These are phyloP conservation scores for Kuraishia piskuri DNA, from an alignment of 805 yeast species.

Conservation along the genomic window DNA sequence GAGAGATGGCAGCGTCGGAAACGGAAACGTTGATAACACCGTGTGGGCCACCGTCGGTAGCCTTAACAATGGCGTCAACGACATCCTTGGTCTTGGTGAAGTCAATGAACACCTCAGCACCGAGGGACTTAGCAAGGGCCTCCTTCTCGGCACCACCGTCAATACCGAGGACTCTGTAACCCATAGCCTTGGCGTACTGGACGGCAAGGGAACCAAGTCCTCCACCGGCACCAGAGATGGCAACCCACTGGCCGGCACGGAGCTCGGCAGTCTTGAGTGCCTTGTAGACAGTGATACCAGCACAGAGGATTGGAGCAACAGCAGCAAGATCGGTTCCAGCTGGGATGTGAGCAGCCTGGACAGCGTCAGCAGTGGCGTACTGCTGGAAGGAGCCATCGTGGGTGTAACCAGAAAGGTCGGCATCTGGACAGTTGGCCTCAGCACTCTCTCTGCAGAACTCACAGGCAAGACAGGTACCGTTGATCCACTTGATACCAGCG, in stretches of 20 bases:
- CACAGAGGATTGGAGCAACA: slow-evolving; percentile 42
- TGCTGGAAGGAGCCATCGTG: slow-evolving; percentile 57
- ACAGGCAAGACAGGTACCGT: slow-evolving; percentile 58
- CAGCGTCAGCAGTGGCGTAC: slow-evolving; percentile 44
- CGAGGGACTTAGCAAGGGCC: slow-evolving; percentile 28
- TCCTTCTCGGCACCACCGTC: slow-evolving; percentile 52
- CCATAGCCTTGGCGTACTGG: slow-evolving; percentile 73
- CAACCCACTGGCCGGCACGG: slow-evolving; percentile 63
- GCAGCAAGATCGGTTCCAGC: slow-evolving; percentile 37
- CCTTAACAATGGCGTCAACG: slow-evolving; percentile 28
- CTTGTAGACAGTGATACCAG: slow-evolving; percentile 47
- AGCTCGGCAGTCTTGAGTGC: slow-evolving; percentile 41
- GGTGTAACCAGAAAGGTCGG: slow-evolving; percentile 68
- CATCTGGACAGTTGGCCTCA: slow-evolving; percentile 61
- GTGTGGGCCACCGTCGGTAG: slow-evolving; percentile 44
- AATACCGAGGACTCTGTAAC: slow-evolving; percentile 59
- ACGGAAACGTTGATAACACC: slow-evolving; percentile 46
- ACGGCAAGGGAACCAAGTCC: slow-evolving; percentile 72
- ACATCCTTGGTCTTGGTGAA: slow-evolving; percentile 32
- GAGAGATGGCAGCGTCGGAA: slow-evolving; percentile 38
- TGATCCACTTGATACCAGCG: slow-evolving; percentile 65
- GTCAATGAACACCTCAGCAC: slow-evolving; percentile 40
- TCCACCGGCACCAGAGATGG: slow-evolving; percentile 75
- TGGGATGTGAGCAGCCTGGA: slow-evolving; percentile 42
- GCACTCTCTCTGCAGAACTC: slow-evolving; percentile 51